Evolutionary conservation across 2,329 filamentous ascomycete genomes (phyloP), one percentile per base, ranked within the genome.

Genomic region (Cladophialophora bantiana): DNA sequence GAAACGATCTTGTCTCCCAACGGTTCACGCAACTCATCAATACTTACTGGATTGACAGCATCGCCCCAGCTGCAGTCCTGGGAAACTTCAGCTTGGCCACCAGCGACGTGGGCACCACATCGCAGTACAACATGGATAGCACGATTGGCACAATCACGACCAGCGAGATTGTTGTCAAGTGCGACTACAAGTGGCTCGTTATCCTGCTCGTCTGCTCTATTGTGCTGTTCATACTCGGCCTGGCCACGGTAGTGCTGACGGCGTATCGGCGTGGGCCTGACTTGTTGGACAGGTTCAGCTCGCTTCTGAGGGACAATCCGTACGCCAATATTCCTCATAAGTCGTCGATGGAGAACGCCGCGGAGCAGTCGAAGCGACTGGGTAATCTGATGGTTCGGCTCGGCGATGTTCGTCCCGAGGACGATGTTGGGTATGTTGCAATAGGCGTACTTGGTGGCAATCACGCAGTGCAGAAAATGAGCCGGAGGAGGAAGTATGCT

Each of bases 41-140:
- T 20, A 63, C 60, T 5, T 63, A 63, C 31, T 63, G 60, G 60
- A 34, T 63, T 26, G 52, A 42, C 26, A 63, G 54, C 38, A 45
- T 63, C 36, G 60, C 60, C 7, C 60, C 60, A 10, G 15, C 34
- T 9, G 31, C 60, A 4, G 18, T 63, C 5, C 34, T 52, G 7
- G 60, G 60, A 7, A 53, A 53, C 31, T 61, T 61, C 45, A 40
- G 15, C 18, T 18, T 61, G 35, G 9, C 18, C 3, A 2, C 4
- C 7, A 36, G 26, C 18, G 31, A 34, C 26, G 10, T n/a, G 34
- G 36, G 36, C 12, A 50, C 38, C 42, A 50, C 26, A 9, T 20
- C 5, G 12, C 15, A 15, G 31, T 57, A 63, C 52, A 63, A 56
- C 52, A 63, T 15, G 52, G 60, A 56, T 13, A 63, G 54, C 31